Evolutionary conservation across 148 eudicot species (phyloP).

Genomic region (Pouteria glomerata): DNA sequence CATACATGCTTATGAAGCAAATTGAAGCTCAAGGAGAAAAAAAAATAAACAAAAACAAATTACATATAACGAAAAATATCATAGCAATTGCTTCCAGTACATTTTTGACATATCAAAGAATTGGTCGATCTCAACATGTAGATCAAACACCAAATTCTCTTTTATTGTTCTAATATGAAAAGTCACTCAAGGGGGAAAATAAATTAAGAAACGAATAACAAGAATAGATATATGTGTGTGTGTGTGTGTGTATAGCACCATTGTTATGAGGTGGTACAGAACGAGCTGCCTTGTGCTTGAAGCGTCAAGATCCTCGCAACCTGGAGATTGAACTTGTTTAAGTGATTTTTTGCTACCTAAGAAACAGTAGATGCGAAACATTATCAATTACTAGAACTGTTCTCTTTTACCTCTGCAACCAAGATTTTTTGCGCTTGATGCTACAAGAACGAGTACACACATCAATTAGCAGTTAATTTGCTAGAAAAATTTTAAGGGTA

Average conservation of each 20-base stretch:
- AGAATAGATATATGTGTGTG: too few relatives aligned
- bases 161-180: not conserved
- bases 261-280: too few relatives aligned
- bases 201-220: too few relatives aligned
- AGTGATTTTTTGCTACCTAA: not conserved
- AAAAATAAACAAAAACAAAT: too few relatives aligned
- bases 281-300: not conserved
- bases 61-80: too few relatives aligned
- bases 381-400: not conserved
- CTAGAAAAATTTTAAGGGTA: too few relatives aligned
- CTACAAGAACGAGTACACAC: conserved; percentile 10
- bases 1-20: too few relatives aligned
- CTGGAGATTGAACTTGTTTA: conserved; percentile 22
- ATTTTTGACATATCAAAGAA: too few relatives aligned
- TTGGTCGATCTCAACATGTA: not conserved
- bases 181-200: not conserved
- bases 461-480: too few relatives aligned
- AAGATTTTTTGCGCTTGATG: conserved; percentile 43
- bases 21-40: too few relatives aligned
- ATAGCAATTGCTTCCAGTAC: too few relatives aligned
- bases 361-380: not conserved
- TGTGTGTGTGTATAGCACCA: not conserved
- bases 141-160: conserved; percentile 8
- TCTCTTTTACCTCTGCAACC: conserved; percentile 45
- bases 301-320: conserved; percentile 53